Conservation (phyloP, 2,329 filamentous ascomycete species). For the Colletotrichum noveboracense region DNA sequence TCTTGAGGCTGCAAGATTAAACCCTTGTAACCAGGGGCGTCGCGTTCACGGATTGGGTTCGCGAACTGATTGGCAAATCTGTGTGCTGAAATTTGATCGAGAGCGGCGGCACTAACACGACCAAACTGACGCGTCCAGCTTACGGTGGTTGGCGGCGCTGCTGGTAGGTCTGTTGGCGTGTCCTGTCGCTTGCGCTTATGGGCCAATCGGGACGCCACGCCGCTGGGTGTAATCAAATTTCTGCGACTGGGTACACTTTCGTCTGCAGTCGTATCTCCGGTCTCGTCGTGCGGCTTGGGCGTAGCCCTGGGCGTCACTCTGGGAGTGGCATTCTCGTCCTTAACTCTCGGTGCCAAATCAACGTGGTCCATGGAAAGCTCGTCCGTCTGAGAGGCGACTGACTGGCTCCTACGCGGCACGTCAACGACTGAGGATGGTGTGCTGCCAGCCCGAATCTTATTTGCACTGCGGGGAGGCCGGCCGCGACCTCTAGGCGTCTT, state of each 20-base stretch:
- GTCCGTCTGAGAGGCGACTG: conserved; percentile 51
- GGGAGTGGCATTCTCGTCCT: conserved; percentile 61
- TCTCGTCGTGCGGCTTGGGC: conserved; percentile 58
- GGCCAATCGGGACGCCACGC: conserved; percentile 38
- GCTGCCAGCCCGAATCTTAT: conserved; percentile 38
- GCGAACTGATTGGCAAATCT: conserved; percentile 82
- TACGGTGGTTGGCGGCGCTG: conserved; percentile 68
- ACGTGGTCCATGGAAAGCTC: conserved; percentile 52
- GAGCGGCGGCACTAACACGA: conserved; percentile 72
- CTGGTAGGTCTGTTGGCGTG: conserved; percentile 50
- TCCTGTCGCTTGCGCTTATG: conserved; percentile 65
- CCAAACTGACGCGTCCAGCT: conserved; percentile 79
- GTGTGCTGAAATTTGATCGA: conserved; percentile 79
- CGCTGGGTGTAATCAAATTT: conserved; percentile 39
- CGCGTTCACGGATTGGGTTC: conserved; percentile 74
- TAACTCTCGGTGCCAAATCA: conserved; percentile 50
- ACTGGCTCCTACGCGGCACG: conserved; percentile 47
- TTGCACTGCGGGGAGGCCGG: conserved; percentile 40
- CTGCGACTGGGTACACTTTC: conserved; percentile 51
- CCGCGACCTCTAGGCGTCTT: conserved; percentile 34
- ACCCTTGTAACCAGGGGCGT: conserved; percentile 77
- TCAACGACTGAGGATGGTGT: conserved; percentile 35
- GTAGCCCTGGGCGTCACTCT: conserved; percentile 17
- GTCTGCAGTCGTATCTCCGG: conserved; percentile 60
- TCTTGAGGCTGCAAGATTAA: conserved; percentile 79